Conservation (phyloP, 495 filamentous ascomycete species). For the Massariosphaeria phaeospora region DNA sequence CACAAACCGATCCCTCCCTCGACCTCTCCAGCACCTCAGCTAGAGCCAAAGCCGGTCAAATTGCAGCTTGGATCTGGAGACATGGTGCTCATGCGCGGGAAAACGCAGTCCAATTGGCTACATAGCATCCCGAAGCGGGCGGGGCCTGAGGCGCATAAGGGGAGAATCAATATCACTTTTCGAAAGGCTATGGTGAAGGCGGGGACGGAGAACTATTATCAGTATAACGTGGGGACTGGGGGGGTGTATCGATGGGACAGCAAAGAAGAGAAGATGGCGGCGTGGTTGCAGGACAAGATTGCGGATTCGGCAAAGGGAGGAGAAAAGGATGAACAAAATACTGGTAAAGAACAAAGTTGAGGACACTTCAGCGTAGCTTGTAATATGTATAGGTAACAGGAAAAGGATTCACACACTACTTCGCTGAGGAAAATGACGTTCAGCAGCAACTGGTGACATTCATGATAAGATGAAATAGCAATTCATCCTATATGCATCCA, state of each 20-base stretch:
- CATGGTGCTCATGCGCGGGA: constrained; percentile 67
- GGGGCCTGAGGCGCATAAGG: constrained; percentile 50
- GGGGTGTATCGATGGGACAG: constrained; percentile 59
- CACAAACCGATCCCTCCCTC: constrained; percentile 50
- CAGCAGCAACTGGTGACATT: too few species aligned
- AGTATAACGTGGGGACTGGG: constrained; percentile 69
- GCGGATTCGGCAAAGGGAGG: background rate
- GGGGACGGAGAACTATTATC: constrained; percentile 68
- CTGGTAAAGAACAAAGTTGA: too few species aligned
- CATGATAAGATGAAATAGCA: too few species aligned
- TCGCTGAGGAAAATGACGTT: too few species aligned
- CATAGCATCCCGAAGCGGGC: constrained; percentile 71
- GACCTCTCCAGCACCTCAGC: constrained; percentile 16
- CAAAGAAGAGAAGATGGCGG: constrained; percentile 50
- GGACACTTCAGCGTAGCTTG: too few species aligned
- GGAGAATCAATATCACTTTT: constrained; percentile 73
- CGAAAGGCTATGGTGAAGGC: constrained; percentile 57
- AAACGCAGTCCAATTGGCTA: constrained; percentile 65
- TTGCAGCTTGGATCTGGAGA: constrained; percentile 59
- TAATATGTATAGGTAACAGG: too few species aligned
- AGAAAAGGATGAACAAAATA: background rate
- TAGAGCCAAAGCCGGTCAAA: constrained; percentile 49
- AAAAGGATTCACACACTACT: too few species aligned
- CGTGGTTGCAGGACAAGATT: constrained; percentile 2
- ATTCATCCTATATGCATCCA: too few species aligned